Evolutionary conservation across 2,329 filamentous ascomycete genomes (phyloP).

Genomic region (Neonectria hederae): DNA sequence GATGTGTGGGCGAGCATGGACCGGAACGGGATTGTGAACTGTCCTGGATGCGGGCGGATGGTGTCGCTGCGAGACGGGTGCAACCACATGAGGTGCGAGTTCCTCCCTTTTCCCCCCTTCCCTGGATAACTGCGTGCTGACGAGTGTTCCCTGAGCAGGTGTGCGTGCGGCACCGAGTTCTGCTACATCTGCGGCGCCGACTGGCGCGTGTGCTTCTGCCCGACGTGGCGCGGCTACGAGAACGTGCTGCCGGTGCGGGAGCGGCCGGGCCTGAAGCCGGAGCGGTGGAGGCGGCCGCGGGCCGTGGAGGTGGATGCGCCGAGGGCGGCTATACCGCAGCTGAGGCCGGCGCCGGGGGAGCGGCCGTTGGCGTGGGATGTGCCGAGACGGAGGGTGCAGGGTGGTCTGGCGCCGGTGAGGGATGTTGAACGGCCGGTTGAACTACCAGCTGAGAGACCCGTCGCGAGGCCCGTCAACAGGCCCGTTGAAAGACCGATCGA

Average conservation of each 20-base stretch:
- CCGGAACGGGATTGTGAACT: conserved; percentile 32
- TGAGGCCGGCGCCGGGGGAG: conserved; percentile 23
- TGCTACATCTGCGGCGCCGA: conserved; percentile 57
- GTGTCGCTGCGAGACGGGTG: conserved; percentile 34
- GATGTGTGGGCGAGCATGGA: conserved; percentile 42
- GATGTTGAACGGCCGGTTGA: too few relatives aligned
- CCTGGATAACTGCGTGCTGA: neutral
- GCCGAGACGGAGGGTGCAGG: neutral
- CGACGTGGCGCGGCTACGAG: conserved; percentile 5
- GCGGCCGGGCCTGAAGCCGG: conserved; percentile 32
- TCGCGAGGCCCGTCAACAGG: too few relatives aligned
- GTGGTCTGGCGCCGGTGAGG: neutral
- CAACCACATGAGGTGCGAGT: conserved; percentile 38
- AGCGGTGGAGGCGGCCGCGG: conserved; percentile 25
- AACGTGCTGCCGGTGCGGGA: conserved; percentile 19
- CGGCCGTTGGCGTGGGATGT: conserved; percentile 12
- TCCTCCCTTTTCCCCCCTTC: neutral
- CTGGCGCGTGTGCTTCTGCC: conserved; percentile 54
- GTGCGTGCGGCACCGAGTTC: conserved; percentile 57
- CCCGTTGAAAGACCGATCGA: neutral
- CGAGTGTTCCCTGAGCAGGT: conserved; percentile 37
- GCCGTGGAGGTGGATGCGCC: neutral
- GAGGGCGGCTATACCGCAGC: conserved; percentile 24
- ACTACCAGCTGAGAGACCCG: too few relatives aligned
- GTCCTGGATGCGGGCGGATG: conserved; percentile 36